Percentiles rank a stretch among this genome's conserved stretches.
These are phyloP conservation scores for Termitomyces sp. DNA, from an alignment of 768 basidiomycete species.

Conservation along the genomic window DNA sequence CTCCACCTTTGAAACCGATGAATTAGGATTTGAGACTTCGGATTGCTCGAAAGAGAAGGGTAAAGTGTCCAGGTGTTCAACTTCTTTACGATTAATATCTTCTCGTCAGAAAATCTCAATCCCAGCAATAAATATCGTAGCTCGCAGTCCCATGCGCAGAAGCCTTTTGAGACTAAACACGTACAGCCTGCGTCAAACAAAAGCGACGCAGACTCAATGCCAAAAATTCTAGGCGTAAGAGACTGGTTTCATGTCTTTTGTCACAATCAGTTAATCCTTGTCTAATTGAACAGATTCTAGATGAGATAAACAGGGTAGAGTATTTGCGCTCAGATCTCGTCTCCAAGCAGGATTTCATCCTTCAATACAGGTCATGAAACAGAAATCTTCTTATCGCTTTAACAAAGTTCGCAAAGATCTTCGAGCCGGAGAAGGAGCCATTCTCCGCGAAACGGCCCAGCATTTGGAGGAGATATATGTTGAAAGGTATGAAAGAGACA, in stretches of 20 bases:
- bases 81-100: neutral
- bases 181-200: neutral
- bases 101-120: neutral
- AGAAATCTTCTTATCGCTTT: conserved; percentile 43
- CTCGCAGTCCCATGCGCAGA: neutral
- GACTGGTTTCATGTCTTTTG: neutral
- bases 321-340: neutral
- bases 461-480: conserved; percentile 39
- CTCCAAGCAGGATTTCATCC: neutral
- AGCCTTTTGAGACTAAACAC: neutral
- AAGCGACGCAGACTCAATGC: conserved; percentile 3
- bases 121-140: neutral
- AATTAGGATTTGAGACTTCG: neutral
- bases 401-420: conserved; percentile 42
- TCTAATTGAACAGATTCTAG: conserved; percentile 33
- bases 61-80: neutral
- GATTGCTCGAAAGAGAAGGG: neutral
- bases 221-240: conserved; percentile 39
- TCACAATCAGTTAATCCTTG: neutral
- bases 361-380: conserved; percentile 37
- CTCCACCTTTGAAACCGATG: neutral
- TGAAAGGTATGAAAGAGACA: conserved; percentile 31
- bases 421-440: conserved; percentile 35
- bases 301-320: conserved; percentile 43
- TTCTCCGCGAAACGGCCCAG: conserved; percentile 40